Evolutionary conservation across 345 rosid genomes (phyloP).

Genomic region (Nephelium lappaceum): DNA sequence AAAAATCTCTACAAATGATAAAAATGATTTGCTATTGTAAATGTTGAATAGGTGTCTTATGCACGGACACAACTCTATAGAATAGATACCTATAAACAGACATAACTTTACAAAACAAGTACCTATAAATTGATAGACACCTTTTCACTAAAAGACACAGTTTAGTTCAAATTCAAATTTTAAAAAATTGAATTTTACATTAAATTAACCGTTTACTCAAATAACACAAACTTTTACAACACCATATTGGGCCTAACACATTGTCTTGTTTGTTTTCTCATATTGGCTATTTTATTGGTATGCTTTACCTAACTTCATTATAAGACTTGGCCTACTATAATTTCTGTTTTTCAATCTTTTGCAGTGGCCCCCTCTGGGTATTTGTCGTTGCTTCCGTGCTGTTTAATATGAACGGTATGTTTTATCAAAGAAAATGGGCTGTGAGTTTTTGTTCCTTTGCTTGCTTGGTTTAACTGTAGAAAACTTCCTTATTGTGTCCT

Average conservation of each 20-base stretch:
- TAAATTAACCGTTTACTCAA: too few species aligned
- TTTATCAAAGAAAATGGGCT: not conserved
- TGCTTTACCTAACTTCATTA: not conserved
- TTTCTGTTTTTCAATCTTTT: slow-evolving; percentile 28
- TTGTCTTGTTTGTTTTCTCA: not conserved
- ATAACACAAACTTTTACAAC: too few species aligned
- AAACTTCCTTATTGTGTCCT: not conserved
- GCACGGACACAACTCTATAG: too few species aligned
- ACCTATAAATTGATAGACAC: too few species aligned
- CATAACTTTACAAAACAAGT: too few species aligned
- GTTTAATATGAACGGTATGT: slow-evolving; percentile 78
- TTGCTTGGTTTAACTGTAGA: not conserved
- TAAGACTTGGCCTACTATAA: slow-evolving; percentile 26
- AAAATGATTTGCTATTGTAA: too few species aligned
- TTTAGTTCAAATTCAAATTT: too few species aligned
- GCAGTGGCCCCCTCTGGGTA: slow-evolving; percentile 92
- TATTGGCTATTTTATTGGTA: not conserved
- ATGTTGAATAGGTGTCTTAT: too few species aligned
- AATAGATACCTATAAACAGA: too few species aligned
- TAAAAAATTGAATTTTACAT: too few species aligned
- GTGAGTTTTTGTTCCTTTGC: slow-evolving; percentile 3
- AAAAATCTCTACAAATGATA: too few species aligned
- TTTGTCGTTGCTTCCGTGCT: slow-evolving; percentile 94
- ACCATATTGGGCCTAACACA: not conserved
- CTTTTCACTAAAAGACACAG: too few species aligned